Percentiles rank a stretch among this genome's conserved stretches.
Conservation (phyloP, 2,329 filamentous ascomycete genomes). For the Metarhizium sp. region DNA sequence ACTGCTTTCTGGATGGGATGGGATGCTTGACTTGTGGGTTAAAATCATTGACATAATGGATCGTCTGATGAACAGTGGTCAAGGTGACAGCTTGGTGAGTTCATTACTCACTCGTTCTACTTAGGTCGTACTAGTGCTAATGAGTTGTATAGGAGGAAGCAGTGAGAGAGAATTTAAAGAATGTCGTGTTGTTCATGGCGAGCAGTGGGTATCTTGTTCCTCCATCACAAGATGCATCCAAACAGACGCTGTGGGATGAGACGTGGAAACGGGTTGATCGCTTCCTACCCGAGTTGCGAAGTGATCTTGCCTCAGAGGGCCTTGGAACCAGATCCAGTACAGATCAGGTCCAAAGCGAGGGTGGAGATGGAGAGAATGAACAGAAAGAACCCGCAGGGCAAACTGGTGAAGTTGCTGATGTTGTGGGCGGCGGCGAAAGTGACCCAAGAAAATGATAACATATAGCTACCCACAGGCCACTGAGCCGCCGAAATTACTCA, state of each 20-base stretch:
- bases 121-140: constrained; percentile 7
- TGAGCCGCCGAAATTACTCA: no score
- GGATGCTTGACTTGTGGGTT: constrained; percentile 85
- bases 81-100: constrained; percentile 78
- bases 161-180: constrained; percentile 90
- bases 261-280: constrained; percentile 58
- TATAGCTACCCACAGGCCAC: no score
- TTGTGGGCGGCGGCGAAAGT: not conserved
- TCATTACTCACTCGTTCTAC: not conserved
- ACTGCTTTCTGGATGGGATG: constrained; percentile 73
- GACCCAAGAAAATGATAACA: not conserved
- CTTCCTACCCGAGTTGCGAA: constrained; percentile 51
- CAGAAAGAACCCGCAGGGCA: no score
- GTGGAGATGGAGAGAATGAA: not conserved
- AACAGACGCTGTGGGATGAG: constrained; percentile 50
- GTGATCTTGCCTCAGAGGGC: constrained; percentile 46
- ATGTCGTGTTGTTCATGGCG: constrained; percentile 90
- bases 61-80: constrained; percentile 88
- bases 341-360: not conserved
- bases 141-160: constrained; percentile 66
- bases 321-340: not conserved
- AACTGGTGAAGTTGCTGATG: not conserved
- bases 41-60: constrained; percentile 93
- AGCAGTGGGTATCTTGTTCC: constrained; percentile 77
- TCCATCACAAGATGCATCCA: constrained; percentile 46